Evolutionary conservation across 495 filamentous ascomycete genomes (phyloP).

Genomic region (Hypoxylon rickii): DNA sequence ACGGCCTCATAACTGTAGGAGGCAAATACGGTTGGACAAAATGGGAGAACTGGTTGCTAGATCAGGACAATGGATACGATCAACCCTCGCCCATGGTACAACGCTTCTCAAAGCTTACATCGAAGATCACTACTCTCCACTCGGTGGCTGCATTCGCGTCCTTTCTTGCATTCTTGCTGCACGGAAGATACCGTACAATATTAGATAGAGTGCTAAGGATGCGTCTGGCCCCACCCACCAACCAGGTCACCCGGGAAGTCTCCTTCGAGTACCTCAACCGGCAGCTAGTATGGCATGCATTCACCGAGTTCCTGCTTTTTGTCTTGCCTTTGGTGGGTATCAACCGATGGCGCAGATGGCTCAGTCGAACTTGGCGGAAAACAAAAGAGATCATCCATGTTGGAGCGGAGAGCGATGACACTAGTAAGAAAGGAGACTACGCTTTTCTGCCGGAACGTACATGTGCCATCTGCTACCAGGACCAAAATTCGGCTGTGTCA

Average conservation of each 20-base stretch:
- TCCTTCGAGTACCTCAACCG: slow-evolving; percentile 97
- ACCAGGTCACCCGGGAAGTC: slow-evolving; percentile 83
- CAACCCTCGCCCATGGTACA: slow-evolving; percentile 56
- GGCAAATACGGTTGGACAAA: slow-evolving; percentile 88
- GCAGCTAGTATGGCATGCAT: slow-evolving; percentile 98
- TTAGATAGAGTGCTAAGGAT: slow-evolving; percentile 86
- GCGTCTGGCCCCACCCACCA: slow-evolving; percentile 80
- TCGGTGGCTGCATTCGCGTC: slow-evolving; percentile 79
- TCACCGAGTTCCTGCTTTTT: slow-evolving; percentile 97
- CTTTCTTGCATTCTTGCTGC: slow-evolving; percentile 86
- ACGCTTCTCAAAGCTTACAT: slow-evolving; percentile 68
- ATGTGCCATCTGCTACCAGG: slow-evolving; percentile 96
- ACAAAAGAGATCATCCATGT: slow-evolving; percentile 65
- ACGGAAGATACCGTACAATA: slow-evolving; percentile 88
- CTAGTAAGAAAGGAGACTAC: slow-evolving; percentile 73
- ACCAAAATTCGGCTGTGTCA: slow-evolving; percentile 75
- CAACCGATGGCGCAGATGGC: slow-evolving; percentile 88
- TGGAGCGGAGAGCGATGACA: slow-evolving; percentile 40
- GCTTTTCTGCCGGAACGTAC: slow-evolving; percentile 88
- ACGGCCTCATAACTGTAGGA: slow-evolving; percentile 83
- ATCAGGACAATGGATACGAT: slow-evolving; percentile 71
- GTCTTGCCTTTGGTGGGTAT: slow-evolving; percentile 93
- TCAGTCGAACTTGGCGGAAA: slow-evolving; percentile 80
- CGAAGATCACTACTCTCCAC: slow-evolving; percentile 69
- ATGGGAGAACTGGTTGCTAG: slow-evolving; percentile 86